These are phyloP conservation scores for Camelina laxa DNA, from an alignment of 345 rosid species.

Conservation along the genomic window DNA sequence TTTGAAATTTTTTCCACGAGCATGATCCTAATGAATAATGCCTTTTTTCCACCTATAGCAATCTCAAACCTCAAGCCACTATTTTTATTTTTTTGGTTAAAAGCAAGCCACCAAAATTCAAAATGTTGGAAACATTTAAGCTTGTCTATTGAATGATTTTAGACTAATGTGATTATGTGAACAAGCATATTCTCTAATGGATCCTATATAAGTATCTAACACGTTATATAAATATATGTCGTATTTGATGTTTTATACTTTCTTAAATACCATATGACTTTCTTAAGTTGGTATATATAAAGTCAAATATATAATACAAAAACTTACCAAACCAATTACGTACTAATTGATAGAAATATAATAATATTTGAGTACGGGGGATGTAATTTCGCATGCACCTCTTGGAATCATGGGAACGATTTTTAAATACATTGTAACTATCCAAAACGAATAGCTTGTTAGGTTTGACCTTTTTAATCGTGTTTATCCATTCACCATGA, in stretches of 20 bases:
- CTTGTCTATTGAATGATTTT: background rate
- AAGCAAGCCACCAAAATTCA: slow-evolving; percentile 7
- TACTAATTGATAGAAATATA: background rate
- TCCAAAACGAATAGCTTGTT: background rate
- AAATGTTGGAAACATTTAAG: background rate
- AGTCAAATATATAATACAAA: slow-evolving; percentile 29
- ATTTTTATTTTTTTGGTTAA: background rate
- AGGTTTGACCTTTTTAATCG: slow-evolving; percentile 14
- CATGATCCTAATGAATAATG: slow-evolving; percentile 33
- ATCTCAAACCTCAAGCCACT: background rate
- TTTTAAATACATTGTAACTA: background rate
- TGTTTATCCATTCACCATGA: slow-evolving; percentile 27
- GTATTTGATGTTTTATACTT: slow-evolving; percentile 9
- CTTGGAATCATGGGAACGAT: slow-evolving; percentile 2
- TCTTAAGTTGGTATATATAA: slow-evolving; percentile 5
- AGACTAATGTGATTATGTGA: background rate
- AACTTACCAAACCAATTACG: slow-evolving; percentile 17
- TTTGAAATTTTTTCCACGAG: slow-evolving; percentile 17
- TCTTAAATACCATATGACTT: slow-evolving; percentile 9
- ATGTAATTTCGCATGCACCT: slow-evolving; percentile 27
- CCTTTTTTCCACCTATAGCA: slow-evolving; percentile 8
- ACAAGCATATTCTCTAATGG: background rate
- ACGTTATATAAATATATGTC: background rate
- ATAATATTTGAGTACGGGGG: background rate
- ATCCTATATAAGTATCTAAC: slow-evolving; percentile 19